Base-by-base conservation (phyloP, 192 early-diverging fungal species). In the Rhizophagus sp. region DNA sequence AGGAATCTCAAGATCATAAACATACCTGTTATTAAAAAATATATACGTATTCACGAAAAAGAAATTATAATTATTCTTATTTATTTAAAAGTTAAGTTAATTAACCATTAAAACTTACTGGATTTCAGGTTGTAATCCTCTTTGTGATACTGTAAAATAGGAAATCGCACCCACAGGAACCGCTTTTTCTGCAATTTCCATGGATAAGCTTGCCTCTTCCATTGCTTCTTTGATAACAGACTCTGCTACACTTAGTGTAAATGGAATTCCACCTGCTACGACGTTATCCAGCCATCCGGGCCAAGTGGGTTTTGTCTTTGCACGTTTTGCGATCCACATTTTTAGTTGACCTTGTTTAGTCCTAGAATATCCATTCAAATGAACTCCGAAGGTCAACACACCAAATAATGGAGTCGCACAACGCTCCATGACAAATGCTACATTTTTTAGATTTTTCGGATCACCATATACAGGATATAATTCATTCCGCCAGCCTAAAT, bases 321-420 rank as follows among this genome's bases (percentile, higher is more conserved):
- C 89, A 11, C 98, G 91, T 73, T 88, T 83, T 1, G 93, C 97
- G 44, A 97, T 88, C 97, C 98, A 99, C 93, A 98, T 93, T 57
- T 90, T 86, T 17, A 93, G 80, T 22, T 86, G 64, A 0, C 84
- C 86, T 1, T 83, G 77, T 3, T 75, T 75, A 7, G 84, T 85
- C 0, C 83, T 81, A 2, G 90, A 86, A 82, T 84, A 94, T 0
- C 92, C 97, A 84, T 96, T 99, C 69, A 98, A 66, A 83, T 99
- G 96, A 30, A 94, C 93, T 24, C 98, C 98, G 77, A 92, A 98
- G 3, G 93, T 90, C 19, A 93, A 89, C 0, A 97, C 85, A 8
- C 96, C 98, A 88, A 99, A 92, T 44, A 94, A 82, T 2, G 88
- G 89, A 7, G 92, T 88, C 1, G 94, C 94, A 0, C 94, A 91